Evolutionary conservation across 805 yeast genomes (phyloP), one percentile per base, ranked within the genome.

Genomic region (Vanderwaltozyma yarrowii): DNA sequence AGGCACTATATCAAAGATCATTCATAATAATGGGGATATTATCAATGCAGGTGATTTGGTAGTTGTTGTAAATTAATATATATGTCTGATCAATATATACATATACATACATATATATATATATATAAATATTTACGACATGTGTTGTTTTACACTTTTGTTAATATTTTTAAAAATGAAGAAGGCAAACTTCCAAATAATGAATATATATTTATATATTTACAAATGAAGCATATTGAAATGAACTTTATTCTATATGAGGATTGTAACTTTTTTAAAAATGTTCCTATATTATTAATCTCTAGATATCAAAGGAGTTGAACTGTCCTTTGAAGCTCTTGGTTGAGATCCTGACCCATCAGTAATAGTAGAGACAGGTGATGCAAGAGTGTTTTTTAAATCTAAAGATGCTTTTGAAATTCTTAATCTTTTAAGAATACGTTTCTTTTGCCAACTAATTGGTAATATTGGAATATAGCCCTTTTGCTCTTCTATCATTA

Each of bases 1-100:
- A 17, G 94, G 95, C 51, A 80, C 74, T 54, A 88, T 85, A 17
- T 55, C 73, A 35, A 81, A 82, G 63, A 66, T 85, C 32, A 61
- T 76, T 41, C 95, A 86, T 59, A 69, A 71, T 39, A 85, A 86
- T 54, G 97, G 97, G 53, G 96, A 89, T 54, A 84, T 92, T 82
- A 94, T 89, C 30, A 96, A 89, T 43, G 86, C 96, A 29, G 98
- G 98, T 45, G 97, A 92, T 59, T 64, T 86, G 44, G 95, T 92
- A 33, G 96, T 80, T 36, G 95, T 88, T 18, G 27, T 53, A 15
- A 44, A 43, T 24, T 24, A 24, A 21, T 7, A 7, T 7, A 21
- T 21, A n/a, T n/a, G n/a, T n/a, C n/a, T n/a, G n/a, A n/a, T n/a
- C n/a, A n/a, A n/a, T n/a, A n/a, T n/a, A n/a, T n/a, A n/a, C n/a